These are phyloP conservation scores for Leccinum boreale DNA, from an alignment of 768 basidiomycete genomes.

Conservation along the genomic window DNA sequence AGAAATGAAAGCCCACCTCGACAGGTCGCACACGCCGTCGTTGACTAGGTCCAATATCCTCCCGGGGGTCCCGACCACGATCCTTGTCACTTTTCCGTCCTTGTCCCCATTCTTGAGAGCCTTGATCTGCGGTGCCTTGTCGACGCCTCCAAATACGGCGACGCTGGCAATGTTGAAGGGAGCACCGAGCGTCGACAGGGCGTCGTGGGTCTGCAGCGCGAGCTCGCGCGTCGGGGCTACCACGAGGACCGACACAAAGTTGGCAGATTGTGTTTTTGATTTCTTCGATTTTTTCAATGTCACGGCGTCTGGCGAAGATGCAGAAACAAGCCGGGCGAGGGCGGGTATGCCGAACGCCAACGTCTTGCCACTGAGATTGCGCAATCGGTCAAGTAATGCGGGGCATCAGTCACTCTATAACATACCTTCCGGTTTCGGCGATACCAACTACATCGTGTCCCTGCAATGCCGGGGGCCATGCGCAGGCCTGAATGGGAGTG, in stretches of 20 bases:
- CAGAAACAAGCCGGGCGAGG: constrained; percentile 58
- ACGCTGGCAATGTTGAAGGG: constrained; percentile 76
- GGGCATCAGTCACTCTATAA: not conserved
- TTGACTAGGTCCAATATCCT: constrained; percentile 89
- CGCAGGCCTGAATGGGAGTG: constrained; percentile 93
- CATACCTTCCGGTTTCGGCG: constrained; percentile 89
- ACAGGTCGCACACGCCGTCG: constrained; percentile 81
- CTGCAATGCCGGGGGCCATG: constrained; percentile 85
- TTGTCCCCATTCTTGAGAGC: constrained; percentile 56
- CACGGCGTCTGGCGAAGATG: constrained; percentile 15
- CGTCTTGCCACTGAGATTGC: constrained; percentile 77
- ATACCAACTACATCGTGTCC: constrained; percentile 92
- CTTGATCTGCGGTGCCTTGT: constrained; percentile 78
- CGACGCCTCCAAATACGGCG: constrained; percentile 93
- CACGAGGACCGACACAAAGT: constrained; percentile 63
- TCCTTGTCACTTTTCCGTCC: constrained; percentile 53
- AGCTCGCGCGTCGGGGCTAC: constrained; percentile 95
- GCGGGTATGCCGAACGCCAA: constrained; percentile 95
- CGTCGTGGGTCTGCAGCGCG: constrained; percentile 91
- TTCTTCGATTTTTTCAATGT: constrained; percentile 28
- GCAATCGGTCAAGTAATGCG: not conserved
- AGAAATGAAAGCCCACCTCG: constrained; percentile 45
- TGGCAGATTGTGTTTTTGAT: constrained; percentile 25
- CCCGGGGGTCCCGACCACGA: constrained; percentile 95
- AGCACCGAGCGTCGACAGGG: constrained; percentile 68